Evolutionary conservation across 2,329 filamentous ascomycete species (phyloP), one percentile per base, ranked within the genome.

Genomic region (Aspergillus felis): DNA sequence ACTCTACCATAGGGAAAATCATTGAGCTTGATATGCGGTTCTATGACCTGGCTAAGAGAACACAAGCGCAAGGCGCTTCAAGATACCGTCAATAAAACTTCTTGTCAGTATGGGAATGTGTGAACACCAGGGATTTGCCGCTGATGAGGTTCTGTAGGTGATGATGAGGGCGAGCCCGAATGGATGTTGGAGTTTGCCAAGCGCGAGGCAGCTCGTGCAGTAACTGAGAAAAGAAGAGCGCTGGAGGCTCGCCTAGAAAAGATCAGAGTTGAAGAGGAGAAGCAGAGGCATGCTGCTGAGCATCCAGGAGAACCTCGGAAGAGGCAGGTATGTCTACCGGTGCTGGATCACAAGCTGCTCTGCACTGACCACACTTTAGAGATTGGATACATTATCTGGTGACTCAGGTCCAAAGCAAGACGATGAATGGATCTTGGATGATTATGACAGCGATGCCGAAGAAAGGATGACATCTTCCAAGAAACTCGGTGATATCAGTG

Each of bases 41-140:
- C 92, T 5, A 74, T 97, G 67, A 96, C 92, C 2, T 97, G 92
- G 92, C 80, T 97, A n/a, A 87, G 92, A 50, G 84, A 90, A 56
- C 84, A 92, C 75, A 93, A 95, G 71, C 79, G 86, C 74, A 71
- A 79, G 67, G 64, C 72, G 59, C 74, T 88, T 79, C 74, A 88
- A 79, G 72, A 81, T 69, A 62, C 82, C 66, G 49, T 82, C 79
- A 57, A 79, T 71, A 57, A 74, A 68, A 57, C 81, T 72, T 50
- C 79, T 60, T 69, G 72, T 73, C 62, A 67, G 78, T 69, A 65
- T 51, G 64, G 64, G 29, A 12, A 50, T 14, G 32, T 17, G 2
- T 38, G 32, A 17, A 7, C 32, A 38, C 14, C 5, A 38, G 1
- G 32, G 14, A 20, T 41, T 38, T 56, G 28, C 59, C 51, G 59